A percentile compares a stretch with the other conserved stretches of the same genome.
phyloP scores from a whole-genome alignment of 164 flowering plant species.

The Cinnamomum chago region DNA sequence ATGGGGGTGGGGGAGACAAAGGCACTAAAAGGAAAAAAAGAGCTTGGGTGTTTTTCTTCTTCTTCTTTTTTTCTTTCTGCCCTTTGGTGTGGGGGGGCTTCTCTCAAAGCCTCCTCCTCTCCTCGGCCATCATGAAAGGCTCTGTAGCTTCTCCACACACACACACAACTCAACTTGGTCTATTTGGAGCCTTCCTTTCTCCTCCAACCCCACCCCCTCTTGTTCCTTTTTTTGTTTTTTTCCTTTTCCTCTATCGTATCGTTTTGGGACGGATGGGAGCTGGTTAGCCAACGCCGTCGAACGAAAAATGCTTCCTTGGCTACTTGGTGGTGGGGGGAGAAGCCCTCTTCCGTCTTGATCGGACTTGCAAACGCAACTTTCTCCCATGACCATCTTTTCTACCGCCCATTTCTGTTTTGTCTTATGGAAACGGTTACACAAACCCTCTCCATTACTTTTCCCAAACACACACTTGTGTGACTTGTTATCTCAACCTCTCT shows the following conservation, averaged over 20 bases:
- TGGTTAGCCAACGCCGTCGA: background rate
- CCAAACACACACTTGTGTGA: too few species aligned
- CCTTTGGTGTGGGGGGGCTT: constrained; percentile 2
- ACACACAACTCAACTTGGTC: too few species aligned
- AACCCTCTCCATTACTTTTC: too few species aligned
- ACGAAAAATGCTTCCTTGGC: background rate
- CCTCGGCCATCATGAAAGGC: constrained; percentile 9
- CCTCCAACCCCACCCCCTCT: background rate
- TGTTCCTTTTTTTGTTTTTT: background rate
- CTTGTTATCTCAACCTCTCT: too few species aligned
- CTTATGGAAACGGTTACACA: background rate
- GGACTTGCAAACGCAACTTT: background rate
- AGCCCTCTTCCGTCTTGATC: background rate
- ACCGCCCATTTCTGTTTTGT: background rate
- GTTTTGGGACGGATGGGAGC: background rate
- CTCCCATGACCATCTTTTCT: background rate
- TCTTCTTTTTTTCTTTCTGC: constrained; percentile 1
- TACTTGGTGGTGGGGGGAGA: background rate
- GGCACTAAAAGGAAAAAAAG: background rate
- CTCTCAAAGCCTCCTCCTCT: background rate
- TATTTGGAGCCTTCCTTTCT: background rate
- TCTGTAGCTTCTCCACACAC: background rate
- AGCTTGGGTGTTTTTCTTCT: background rate
- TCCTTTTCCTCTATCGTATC: constrained; percentile 1
- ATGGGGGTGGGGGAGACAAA: background rate